A percentile compares a stretch with the other conserved stretches of the same genome.
phyloP scores from a whole-genome alignment of 306 rosid genomes.

The Amphicarpaea edgeworthii region DNA sequence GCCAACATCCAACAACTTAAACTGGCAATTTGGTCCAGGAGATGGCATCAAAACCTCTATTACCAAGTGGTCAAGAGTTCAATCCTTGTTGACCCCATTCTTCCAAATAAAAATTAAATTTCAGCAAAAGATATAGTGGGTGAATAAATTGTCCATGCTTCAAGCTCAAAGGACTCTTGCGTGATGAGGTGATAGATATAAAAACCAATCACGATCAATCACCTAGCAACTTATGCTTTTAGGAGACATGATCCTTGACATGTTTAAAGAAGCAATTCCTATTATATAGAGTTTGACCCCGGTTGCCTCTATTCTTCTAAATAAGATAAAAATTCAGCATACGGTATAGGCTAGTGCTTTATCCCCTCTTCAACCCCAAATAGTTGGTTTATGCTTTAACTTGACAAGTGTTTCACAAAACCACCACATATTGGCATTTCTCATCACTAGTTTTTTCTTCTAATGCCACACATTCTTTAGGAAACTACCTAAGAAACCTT shows the following conservation, averaged over 20 bases:
- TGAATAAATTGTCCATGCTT: not conserved
- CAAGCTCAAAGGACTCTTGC: not conserved
- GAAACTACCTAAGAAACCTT: not conserved
- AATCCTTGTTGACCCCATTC: not conserved
- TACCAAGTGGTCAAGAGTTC: conserved; percentile 6
- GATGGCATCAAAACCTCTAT: not conserved
- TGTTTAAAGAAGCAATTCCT: not conserved
- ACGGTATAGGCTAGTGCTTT: not conserved
- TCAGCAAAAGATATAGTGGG: not conserved
- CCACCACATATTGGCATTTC: not conserved
- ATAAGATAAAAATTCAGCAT: not conserved
- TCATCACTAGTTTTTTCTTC: not conserved
- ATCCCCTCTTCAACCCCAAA: not conserved
- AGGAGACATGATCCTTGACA: not conserved
- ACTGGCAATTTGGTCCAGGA: not conserved
- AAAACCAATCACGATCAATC: not conserved
- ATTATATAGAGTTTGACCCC: not conserved
- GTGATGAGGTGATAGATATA: conserved; percentile 2
- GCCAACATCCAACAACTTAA: not conserved
- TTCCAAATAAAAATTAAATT: not conserved
- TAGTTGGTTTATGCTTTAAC: not conserved
- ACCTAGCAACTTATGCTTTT: not conserved
- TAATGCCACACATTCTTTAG: not conserved
- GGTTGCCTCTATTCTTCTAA: not conserved
- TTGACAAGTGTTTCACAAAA: not conserved